A percentile compares a stretch with the other conserved stretches of the same genome.
phyloP scores from a whole-genome alignment of 2,329 filamentous ascomycete genomes.

The Fusarium concolor region DNA sequence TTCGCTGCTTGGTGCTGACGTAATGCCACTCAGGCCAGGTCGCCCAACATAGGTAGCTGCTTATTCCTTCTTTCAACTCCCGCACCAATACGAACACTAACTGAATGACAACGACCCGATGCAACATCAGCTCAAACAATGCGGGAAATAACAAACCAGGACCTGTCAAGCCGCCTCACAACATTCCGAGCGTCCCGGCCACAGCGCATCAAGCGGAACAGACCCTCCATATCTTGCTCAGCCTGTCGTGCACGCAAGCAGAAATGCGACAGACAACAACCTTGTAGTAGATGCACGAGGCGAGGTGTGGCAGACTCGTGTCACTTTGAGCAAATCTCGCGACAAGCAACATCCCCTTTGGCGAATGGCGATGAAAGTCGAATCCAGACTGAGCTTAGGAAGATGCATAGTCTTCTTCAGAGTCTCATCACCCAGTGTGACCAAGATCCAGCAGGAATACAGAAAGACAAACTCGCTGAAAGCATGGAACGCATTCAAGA shows the following conservation, averaged over 20 bases:
- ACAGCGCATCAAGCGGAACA: constrained; percentile 6
- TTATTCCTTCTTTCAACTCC: not conserved
- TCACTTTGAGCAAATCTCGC: not conserved
- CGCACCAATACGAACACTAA: not conserved
- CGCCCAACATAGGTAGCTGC: not conserved
- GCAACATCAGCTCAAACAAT: not conserved
- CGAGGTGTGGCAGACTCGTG: constrained; percentile 4
- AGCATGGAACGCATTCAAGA: not conserved
- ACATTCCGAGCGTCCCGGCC: constrained; percentile 4
- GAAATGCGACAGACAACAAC: constrained; percentile 23
- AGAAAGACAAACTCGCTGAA: not conserved
- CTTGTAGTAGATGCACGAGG: constrained; percentile 11
- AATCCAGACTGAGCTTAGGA: constrained; percentile 13
- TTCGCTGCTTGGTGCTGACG: not conserved
- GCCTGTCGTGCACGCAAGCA: constrained; percentile 17
- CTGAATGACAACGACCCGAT: not conserved
- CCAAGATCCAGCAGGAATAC: not conserved
- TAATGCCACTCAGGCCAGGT: not conserved
- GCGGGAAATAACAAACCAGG: not conserved
- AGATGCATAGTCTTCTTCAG: constrained; percentile 17
- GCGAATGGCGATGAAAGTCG: not conserved
- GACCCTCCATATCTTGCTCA: constrained; percentile 8
- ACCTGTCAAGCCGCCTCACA: not conserved
- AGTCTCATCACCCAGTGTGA: not conserved
- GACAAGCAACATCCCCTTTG: not conserved